Percentiles rank a stretch among this genome's conserved stretches.
Evolutionary conservation across 2,329 filamentous ascomycete species (phyloP).

Genomic region (Colletotrichum sp.): DNA sequence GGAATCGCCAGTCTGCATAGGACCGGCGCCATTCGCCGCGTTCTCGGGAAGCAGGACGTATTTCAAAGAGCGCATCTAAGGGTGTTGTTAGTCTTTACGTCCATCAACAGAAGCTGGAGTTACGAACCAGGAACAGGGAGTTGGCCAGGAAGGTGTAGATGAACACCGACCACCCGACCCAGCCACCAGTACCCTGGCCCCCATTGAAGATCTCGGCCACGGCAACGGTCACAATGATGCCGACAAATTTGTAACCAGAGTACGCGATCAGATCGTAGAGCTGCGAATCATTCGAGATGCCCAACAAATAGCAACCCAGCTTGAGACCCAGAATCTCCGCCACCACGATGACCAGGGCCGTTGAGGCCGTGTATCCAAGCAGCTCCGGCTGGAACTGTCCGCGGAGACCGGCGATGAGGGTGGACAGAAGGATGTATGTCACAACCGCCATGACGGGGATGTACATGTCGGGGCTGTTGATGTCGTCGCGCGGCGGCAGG

Average conservation of each 20-base stretch:
- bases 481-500: conserved; percentile 88
- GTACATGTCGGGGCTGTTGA: conserved; percentile 99
- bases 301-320: conserved; percentile 89
- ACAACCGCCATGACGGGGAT: conserved; percentile 98
- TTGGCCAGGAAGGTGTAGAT: conserved; percentile 92
- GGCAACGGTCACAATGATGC: conserved; percentile 88
- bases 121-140: conserved; percentile 86
- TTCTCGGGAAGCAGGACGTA: conserved; percentile 94
- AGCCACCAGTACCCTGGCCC: conserved; percentile 82
- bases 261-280: conserved; percentile 94
- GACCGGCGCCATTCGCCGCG: conserved; percentile 65
- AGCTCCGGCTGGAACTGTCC: conserved; percentile 95
- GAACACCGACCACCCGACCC: conserved; percentile 89
- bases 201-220: conserved; percentile 78
- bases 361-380: conserved; percentile 85
- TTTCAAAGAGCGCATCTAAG: conserved; percentile 87
- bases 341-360: conserved; percentile 80
- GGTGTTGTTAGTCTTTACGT: conserved; percentile 18
- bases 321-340: conserved; percentile 92
- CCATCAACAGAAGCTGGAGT: background rate
- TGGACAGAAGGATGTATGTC: conserved; percentile 94
- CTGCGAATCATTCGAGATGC: conserved; percentile 92
- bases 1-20: conserved; percentile 69
- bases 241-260: conserved; percentile 98
- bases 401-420: conserved; percentile 84